Base-by-base conservation (phyloP, 768 basidiomycete species). In the Coprinopsis marcescibilis region DNA sequence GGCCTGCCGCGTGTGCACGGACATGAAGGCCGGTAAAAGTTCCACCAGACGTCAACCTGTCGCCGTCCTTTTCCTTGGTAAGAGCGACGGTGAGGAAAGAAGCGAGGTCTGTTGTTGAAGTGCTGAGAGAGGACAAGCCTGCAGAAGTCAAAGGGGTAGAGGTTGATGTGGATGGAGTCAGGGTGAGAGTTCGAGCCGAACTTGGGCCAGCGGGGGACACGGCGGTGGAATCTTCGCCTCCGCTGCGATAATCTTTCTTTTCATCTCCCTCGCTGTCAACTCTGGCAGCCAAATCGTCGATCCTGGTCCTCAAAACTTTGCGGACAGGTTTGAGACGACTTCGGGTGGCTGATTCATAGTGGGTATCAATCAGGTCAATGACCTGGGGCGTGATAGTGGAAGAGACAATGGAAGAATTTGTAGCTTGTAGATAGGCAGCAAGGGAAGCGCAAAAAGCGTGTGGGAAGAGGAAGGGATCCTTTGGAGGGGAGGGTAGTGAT, bases 391-490 rank as follows among this genome's bases (percentile, higher is more conserved):
- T 73, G 19, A 52, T 45, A 17, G 50, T 41, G 20, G 50, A 40
- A 34, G 43, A 39, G 21, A 52, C 48, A 23, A 54, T 50, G 23
- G 60, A 50, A 33, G 56, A 48, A 14, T 48, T 52, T 41, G 56
- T 49, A 30, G 45, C 42, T 63, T 42, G 49, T 69, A 73, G 19
- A 47, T 71, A 73, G 14, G 65, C 59, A 36, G 55, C 59, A 4
- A 90, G 66, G 1, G 76, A 74, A 20, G 66, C 61, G 17, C 74
- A 56, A 50, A 91, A 84, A 7, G 65, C 65, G 32, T 75, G 60
- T 1, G 86, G 85, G 47, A 87, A 76, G 36, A 86, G 66, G 57
- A 92, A 89, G 1, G 89, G 89, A 60, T 91, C 89, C 60, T 81
- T 83, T 2, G 88, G 83, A 61, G 49, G 57, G 65, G 45, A 29